Percentiles rank a stretch among this genome's conserved stretches.
These are phyloP conservation scores for Boletus bicolor DNA, from an alignment of 768 basidiomycete species.

Conservation along the genomic window DNA sequence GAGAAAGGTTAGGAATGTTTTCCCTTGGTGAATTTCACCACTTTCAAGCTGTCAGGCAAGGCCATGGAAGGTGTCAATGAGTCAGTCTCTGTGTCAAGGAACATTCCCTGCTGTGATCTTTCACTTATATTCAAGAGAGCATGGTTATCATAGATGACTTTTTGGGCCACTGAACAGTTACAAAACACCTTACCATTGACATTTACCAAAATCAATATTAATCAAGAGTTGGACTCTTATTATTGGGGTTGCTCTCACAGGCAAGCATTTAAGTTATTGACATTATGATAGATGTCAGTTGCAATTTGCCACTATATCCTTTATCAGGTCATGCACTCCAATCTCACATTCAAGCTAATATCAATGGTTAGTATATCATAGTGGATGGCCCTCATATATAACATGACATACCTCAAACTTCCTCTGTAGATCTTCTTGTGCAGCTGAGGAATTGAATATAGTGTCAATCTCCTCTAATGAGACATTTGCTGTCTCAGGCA, in stretches of 20 bases:
- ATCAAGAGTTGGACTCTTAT: neutral
- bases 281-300: constrained; percentile 3
- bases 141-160: neutral
- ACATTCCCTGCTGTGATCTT: constrained; percentile 42
- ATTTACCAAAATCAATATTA: neutral
- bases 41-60: constrained; percentile 23
- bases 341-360: constrained; percentile 55
- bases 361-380: neutral
- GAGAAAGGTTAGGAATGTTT: constrained; percentile 47
- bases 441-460: constrained; percentile 60
- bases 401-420: constrained; percentile 46
- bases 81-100: constrained; percentile 41
- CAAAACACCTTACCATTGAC: neutral
- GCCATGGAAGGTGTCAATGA: constrained; percentile 38
- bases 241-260: neutral
- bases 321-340: constrained; percentile 47
- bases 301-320: constrained; percentile 29
- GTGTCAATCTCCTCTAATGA: constrained; percentile 75
- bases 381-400: neutral
- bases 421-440: constrained; percentile 47
- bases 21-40: constrained; percentile 40
- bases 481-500: constrained; percentile 77
- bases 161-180: neutral
- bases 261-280: neutral
- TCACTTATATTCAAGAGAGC: neutral